A percentile compares a stretch with the other conserved stretches of the same genome.
Conservation (phyloP, 495 filamentous ascomycete species). For the Aspergillus heteromorphus region DNA sequence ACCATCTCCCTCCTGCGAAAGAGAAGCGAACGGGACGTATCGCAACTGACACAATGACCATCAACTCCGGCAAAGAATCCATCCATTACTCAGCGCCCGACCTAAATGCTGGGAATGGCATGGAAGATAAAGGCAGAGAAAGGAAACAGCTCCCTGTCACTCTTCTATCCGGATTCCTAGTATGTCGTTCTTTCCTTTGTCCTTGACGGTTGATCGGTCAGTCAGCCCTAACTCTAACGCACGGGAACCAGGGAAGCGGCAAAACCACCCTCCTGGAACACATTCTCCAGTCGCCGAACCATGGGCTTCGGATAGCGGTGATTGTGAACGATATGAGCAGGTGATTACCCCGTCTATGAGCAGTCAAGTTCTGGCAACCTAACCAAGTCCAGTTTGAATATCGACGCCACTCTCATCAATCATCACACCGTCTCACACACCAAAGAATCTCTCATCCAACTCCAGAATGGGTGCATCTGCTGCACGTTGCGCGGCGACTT, state of each 20-base stretch:
- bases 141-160: constrained; percentile 38
- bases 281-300: constrained; percentile 47
- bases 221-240: background rate
- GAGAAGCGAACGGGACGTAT: background rate
- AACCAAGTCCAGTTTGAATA: constrained; percentile 37
- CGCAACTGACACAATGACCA: constrained; percentile 21
- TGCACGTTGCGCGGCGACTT: constrained; percentile 56
- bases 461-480: constrained; percentile 61
- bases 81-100: constrained; percentile 3
- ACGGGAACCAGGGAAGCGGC: constrained; percentile 40
- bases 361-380: background rate
- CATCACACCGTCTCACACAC: constrained; percentile 46
- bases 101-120: background rate
- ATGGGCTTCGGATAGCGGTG: constrained; percentile 50
- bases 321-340: constrained; percentile 56
- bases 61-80: constrained; percentile 26
- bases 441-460: constrained; percentile 53
- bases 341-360: constrained; percentile 17
- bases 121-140: constrained; percentile 8
- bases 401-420: constrained; percentile 51
- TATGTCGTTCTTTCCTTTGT: constrained; percentile 10
- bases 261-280: constrained; percentile 56
- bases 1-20: background rate
- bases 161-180: constrained; percentile 44
- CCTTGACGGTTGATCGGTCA: background rate